A percentile compares a stretch with the other conserved stretches of the same genome.
phyloP scores from a whole-genome alignment of 257 asterid species.

The Rhazya stricta region DNA sequence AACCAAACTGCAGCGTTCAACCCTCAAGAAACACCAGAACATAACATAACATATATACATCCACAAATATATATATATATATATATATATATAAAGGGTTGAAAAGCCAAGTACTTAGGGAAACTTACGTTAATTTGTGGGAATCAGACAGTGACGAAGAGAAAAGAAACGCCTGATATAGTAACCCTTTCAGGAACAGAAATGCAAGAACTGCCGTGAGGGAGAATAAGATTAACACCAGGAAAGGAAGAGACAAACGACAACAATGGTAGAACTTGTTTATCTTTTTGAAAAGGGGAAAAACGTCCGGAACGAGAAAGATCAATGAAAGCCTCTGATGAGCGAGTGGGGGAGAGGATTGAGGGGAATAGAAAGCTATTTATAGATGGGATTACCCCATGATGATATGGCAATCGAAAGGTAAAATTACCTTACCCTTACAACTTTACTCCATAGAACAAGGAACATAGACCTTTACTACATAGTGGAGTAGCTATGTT shows the following conservation, averaged over 20 bases:
- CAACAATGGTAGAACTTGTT: neutral
- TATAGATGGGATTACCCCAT: conserved; percentile 3
- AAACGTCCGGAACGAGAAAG: neutral
- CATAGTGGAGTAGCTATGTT: neutral
- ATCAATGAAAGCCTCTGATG: neutral
- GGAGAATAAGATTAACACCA: neutral
- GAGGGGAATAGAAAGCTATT: conserved; percentile 7
- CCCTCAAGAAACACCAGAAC: no score
- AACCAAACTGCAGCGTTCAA: neutral
- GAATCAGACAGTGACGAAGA: neutral
- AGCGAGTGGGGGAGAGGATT: neutral
- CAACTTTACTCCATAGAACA: neutral
- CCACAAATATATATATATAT: no score
- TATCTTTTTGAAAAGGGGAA: neutral
- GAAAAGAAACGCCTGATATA: neutral
- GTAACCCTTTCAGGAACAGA: neutral
- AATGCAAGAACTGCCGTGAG: neutral
- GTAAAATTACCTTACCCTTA: neutral
- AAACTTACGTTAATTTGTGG: conserved; percentile 2
- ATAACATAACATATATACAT: no score
- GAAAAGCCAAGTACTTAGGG: neutral
- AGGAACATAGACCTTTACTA: neutral
- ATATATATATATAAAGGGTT: neutral
- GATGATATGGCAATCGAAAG: neutral
- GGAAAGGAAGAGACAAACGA: neutral